Evolutionary conservation across 352 stramenopile genomes (phyloP), one percentile per base, ranked within the genome.

Genomic region (Phytopythium cucurbitacearum): DNA sequence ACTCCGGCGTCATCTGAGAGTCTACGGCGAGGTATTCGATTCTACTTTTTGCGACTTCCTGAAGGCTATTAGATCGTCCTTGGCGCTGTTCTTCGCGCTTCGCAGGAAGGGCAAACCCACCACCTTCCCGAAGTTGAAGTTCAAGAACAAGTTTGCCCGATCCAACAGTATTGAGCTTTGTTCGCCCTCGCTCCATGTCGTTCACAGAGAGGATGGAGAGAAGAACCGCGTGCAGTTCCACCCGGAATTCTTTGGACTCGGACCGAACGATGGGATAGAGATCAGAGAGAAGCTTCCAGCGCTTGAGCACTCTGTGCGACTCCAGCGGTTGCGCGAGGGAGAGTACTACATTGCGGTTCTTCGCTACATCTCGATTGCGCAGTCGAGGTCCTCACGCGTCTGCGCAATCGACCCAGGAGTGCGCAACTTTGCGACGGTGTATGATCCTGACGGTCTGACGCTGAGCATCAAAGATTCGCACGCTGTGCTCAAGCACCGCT

Each of bases 61-160:
- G 11, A 68, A 64, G 16, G 42, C 41, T 2, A 4, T 61, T 0
- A 56, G 53, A 6, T 56, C 61, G 1, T 68, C 56, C 1, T 15
- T 53, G 5, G 52, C 16, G 0, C 1, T 53, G 3, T 56, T 53
- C 39, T 60, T 60, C 10, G 4, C 7, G 1, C 37, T 51, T 10
- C 43, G 48, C 38, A 41, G 43, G 12, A 51, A 46, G 16, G 34
- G 44, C 38, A 55, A 64, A 34, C 53, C 51, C 11, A 54, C 57
- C 2, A 41, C 52, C 0, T 65, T 56, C 21, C 48, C 56, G 4
- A 43, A 50, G 0, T 12, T 62, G 15, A 37, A 37, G 8, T 64
- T 64, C 52, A 69, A 68, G 56, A 57, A 46, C 45, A 58, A 55
- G 44, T 54, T 58, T 49, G 39, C 56, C 4, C 42, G 36, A 1